Conservation (phyloP, 2,329 filamentous ascomycete genomes). For the Chrysoporthe puriensis region DNA sequence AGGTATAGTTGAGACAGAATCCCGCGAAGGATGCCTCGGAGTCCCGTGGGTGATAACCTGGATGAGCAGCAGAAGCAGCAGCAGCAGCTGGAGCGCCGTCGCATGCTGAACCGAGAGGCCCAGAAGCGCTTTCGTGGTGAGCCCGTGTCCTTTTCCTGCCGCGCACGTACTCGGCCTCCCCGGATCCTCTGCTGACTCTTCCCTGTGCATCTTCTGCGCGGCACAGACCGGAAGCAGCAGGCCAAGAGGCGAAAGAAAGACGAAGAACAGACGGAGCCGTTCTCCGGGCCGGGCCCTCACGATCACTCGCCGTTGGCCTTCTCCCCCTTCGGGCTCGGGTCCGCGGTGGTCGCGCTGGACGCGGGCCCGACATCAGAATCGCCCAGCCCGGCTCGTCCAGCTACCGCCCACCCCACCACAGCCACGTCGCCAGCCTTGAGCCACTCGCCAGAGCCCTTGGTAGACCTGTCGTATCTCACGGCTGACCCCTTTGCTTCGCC, state of each 20-base stretch:
- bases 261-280: not conserved
- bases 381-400: not conserved
- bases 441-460: not conserved
- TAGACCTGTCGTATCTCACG: not conserved
- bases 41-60: not conserved
- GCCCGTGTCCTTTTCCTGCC: not conserved
- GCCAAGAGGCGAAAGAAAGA: not conserved
- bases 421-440: not conserved
- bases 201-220: not conserved
- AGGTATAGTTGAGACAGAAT: not conserved
- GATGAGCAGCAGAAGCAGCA: not conserved
- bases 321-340: not conserved
- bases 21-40: not conserved
- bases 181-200: not conserved
- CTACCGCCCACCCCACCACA: not conserved
- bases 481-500: not conserved
- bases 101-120: not conserved
- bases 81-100: slow-evolving; percentile 2
- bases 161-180: not conserved
- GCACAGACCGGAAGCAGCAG: not conserved
- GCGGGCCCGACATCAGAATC: not conserved
- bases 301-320: not conserved
- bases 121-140: not conserved
- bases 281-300: not conserved
- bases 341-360: not conserved